phyloP scores from a whole-genome alignment of 2,329 filamentous ascomycete genomes.

The Nemania bipapillata region DNA sequence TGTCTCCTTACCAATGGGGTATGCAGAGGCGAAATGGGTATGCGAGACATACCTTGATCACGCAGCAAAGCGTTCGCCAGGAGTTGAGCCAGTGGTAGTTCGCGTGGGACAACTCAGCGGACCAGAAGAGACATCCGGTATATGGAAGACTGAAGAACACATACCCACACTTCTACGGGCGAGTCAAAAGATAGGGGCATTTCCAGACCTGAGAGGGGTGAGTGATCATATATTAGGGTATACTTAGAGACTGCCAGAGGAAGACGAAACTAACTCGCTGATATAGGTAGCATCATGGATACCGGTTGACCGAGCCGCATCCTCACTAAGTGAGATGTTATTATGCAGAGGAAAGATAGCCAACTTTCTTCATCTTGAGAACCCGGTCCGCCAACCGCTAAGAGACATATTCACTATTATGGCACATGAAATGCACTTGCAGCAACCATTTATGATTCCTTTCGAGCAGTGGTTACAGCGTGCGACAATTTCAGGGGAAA shows the following conservation, averaged over 20 bases:
- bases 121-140: constrained; percentile 52
- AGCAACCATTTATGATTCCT: constrained; percentile 10
- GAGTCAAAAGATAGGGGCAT: constrained; percentile 50
- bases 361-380: constrained; percentile 42
- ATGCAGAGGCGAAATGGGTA: constrained; percentile 60
- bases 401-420: constrained; percentile 39
- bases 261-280: background rate
- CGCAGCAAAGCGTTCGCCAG: constrained; percentile 48
- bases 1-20: constrained; percentile 54
- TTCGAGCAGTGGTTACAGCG: constrained; percentile 39
- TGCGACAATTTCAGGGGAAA: constrained; percentile 15
- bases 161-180: constrained; percentile 58
- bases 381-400: constrained; percentile 38
- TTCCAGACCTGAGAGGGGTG: constrained; percentile 20
- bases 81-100: constrained; percentile 54
- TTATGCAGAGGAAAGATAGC: constrained; percentile 7
- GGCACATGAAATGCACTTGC: constrained; percentile 34
- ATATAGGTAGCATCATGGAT: constrained; percentile 40
- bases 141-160: constrained; percentile 61
- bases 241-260: background rate
- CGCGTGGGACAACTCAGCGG: constrained; percentile 60
- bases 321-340: constrained; percentile 32
- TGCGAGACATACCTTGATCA: constrained; percentile 58
- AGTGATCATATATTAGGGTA: constrained; percentile 11
- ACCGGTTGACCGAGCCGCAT: constrained; percentile 40